Evolutionary conservation across 2,329 filamentous ascomycete species (phyloP).

Genomic region (Alternaria sp.): DNA sequence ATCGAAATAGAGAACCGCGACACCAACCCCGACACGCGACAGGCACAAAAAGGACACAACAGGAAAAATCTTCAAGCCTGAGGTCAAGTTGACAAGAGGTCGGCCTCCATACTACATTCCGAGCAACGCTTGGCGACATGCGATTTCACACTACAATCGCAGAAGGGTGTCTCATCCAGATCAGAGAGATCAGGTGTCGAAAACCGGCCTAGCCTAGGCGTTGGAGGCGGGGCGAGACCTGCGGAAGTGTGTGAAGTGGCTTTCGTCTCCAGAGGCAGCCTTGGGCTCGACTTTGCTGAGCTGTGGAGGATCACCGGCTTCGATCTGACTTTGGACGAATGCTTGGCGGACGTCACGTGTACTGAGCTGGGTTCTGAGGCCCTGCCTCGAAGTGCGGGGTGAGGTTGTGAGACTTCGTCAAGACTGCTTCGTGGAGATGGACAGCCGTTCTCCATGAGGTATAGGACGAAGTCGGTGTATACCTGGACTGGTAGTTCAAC

Average conservation of each 20-base stretch:
- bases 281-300: neutral
- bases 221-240: slow-evolving; percentile 38
- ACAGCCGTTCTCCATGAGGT: neutral
- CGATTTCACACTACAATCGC: slow-evolving; percentile 39
- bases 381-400: slow-evolving; percentile 1
- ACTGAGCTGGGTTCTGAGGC: neutral
- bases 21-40: neutral
- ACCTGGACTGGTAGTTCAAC: slow-evolving; percentile 3
- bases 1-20: neutral
- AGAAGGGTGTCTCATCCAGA: slow-evolving; percentile 42
- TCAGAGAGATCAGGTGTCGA: slow-evolving; percentile 47
- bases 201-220: slow-evolving; percentile 44
- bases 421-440: neutral
- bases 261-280: neutral
- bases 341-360: slow-evolving; percentile 26
- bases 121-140: slow-evolving; percentile 30
- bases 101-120: slow-evolving; percentile 24
- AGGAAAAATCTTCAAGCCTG: neutral
- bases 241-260: neutral
- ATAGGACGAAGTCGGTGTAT: slow-evolving; percentile 17
- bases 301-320: slow-evolving; percentile 32
- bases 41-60: too few species aligned
- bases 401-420: slow-evolving; percentile 1
- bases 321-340: slow-evolving; percentile 16
- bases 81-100: slow-evolving; percentile 2